Conservation (phyloP, 78 protist genomes). For the Chrysochromulina tobinii region DNA sequence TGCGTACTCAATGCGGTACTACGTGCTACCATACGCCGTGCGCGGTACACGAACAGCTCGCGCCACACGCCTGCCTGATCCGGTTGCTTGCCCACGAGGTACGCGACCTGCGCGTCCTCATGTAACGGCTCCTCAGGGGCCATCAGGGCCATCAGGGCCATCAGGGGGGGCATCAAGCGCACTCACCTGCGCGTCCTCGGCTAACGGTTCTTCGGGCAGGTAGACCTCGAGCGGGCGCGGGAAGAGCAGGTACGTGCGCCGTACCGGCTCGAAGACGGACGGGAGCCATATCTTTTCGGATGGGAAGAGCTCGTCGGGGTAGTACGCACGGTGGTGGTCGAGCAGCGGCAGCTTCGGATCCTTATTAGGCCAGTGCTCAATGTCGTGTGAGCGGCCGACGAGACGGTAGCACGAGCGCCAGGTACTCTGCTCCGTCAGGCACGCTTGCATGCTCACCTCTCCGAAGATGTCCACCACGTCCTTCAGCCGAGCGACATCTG, state of each 20-base stretch:
- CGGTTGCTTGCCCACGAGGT: neutral
- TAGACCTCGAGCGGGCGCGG: neutral
- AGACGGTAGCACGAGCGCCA: neutral
- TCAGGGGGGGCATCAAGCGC: no score
- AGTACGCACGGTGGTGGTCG: neutral
- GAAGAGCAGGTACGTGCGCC: neutral
- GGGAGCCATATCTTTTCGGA: neutral
- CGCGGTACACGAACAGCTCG: neutral
- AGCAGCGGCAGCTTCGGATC: slow-evolving; percentile 1
- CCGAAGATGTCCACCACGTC: slow-evolving; percentile 25
- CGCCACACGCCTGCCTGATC: neutral
- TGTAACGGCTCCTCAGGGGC: no score
- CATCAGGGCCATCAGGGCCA: neutral
- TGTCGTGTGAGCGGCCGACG: slow-evolving; percentile 29
- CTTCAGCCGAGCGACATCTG: neutral
- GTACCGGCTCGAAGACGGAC: neutral
- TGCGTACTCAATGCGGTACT: slow-evolving; percentile 24
- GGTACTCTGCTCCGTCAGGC: neutral
- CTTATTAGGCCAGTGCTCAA: neutral
- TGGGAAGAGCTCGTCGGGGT: neutral
- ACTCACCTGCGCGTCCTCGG: neutral
- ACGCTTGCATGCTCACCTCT: neutral
- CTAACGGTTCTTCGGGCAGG: neutral
- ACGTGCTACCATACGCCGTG: slow-evolving; percentile 13
- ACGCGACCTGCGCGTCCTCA: neutral